Conservation (phyloP, 768 basidiomycete genomes). For the Lentinula guzmanii region DNA sequence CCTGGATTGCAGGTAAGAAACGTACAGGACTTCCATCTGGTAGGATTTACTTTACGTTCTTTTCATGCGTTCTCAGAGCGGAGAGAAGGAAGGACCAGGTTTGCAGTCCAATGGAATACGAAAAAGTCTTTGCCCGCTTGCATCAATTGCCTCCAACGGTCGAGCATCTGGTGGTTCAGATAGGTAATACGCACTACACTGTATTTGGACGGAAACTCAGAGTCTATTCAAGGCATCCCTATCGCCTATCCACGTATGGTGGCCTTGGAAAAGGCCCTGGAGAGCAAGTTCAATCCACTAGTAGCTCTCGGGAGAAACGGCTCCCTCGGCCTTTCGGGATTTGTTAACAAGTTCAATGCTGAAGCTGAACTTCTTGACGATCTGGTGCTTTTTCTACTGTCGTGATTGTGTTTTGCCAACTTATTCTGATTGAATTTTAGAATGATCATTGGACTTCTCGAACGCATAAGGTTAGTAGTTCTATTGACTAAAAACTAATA, state of each 20-base stretch:
- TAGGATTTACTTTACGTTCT: constrained; percentile 4
- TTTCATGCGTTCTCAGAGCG: constrained; percentile 41
- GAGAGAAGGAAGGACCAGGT: constrained; percentile 82
- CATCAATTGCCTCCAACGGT: constrained; percentile 53
- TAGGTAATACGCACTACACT: constrained; percentile 40
- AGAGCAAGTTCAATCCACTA: constrained; percentile 81
- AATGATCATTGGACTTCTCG: constrained; percentile 93
- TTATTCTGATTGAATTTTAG: constrained; percentile 23
- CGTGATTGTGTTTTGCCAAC: neutral
- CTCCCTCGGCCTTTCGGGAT: constrained; percentile 62
- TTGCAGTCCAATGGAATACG: constrained; percentile 70
- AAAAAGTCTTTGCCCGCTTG: constrained; percentile 62
- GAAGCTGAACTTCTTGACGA: constrained; percentile 94
- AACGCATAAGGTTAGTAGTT: constrained; percentile 55
- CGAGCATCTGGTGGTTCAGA: constrained; percentile 79
- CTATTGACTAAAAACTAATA: neutral
- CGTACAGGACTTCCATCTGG: neutral
- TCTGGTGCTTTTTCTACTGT: constrained; percentile 41
- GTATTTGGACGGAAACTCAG: neutral
- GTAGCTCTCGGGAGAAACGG: constrained; percentile 67
- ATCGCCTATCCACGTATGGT: constrained; percentile 94
- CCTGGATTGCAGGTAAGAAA: constrained; percentile 72
- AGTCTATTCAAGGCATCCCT: constrained; percentile 47
- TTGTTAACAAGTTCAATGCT: constrained; percentile 88
- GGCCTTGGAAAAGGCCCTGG: constrained; percentile 75